A percentile compares a stretch with the other conserved stretches of the same genome.
phyloP scores from a whole-genome alignment of 257 asterid genomes.

The Nemophila menziesii region DNA sequence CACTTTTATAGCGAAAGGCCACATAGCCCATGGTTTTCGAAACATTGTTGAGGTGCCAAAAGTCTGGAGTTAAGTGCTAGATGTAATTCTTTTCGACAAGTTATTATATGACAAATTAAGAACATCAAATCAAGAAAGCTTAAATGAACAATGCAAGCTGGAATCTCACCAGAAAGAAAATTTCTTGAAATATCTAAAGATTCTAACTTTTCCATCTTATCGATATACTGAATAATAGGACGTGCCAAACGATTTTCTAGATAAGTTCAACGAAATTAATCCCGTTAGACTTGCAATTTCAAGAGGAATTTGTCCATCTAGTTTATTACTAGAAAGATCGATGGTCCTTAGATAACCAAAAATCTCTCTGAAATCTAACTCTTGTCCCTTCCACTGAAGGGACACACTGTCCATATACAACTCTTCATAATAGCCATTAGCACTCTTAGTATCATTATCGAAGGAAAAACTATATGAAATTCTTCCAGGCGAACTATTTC shows the following conservation, averaged over 20 bases:
- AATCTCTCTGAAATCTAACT: background rate
- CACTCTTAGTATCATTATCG: too few relatives aligned
- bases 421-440: too few relatives aligned
- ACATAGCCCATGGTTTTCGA: background rate
- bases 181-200: slow-evolving; percentile 21
- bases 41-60: slow-evolving; percentile 13
- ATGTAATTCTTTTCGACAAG: slow-evolving; percentile 20
- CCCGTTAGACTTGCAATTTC: slow-evolving; percentile 11
- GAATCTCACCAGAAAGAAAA: slow-evolving; percentile 21
- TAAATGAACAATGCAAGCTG: slow-evolving; percentile 10
- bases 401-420: too few relatives aligned
- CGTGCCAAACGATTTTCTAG: slow-evolving; percentile 11
- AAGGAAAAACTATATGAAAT: too few relatives aligned
- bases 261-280: slow-evolving; percentile 17
- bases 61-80: slow-evolving; percentile 19
- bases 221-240: background rate
- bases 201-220: slow-evolving; percentile 4
- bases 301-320: slow-evolving; percentile 15
- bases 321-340: slow-evolving; percentile 5
- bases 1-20: background rate
- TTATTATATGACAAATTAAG: slow-evolving; percentile 23
- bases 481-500: too few relatives aligned
- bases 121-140: slow-evolving; percentile 15
- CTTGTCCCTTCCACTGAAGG: background rate
- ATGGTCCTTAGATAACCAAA: background rate